Conservation (phyloP, 345 rosid genomes). For the Gossypium longicalyx region DNA sequence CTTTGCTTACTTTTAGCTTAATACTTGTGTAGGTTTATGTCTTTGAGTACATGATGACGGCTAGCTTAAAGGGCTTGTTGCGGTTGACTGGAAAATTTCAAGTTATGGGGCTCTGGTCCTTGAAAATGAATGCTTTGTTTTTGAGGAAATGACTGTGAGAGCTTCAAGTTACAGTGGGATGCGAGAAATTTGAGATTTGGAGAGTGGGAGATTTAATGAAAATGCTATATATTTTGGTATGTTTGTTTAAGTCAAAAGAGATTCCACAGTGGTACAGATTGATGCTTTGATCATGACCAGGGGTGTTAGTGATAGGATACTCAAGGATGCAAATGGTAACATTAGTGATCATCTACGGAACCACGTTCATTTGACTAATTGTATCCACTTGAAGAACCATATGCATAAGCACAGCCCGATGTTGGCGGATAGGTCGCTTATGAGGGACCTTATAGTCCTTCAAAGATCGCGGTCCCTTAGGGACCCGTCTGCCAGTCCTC, state of each 20-base stretch:
- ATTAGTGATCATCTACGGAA: slow-evolving; percentile 89
- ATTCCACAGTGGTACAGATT: slow-evolving; percentile 21
- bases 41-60: slow-evolving; percentile 16
- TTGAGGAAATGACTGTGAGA: slow-evolving; percentile 18
- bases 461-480: slow-evolving; percentile 87
- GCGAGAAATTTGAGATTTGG: slow-evolving; percentile 19
- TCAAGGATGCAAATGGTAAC: slow-evolving; percentile 84
- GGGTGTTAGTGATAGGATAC: slow-evolving; percentile 66
- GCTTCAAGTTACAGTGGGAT: slow-evolving; percentile 19
- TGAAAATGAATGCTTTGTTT: slow-evolving; percentile 11
- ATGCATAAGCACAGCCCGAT: slow-evolving; percentile 97
- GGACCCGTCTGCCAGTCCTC: slow-evolving; percentile 91
- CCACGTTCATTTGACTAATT: slow-evolving; percentile 91
- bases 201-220: slow-evolving; percentile 23
- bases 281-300: slow-evolving; percentile 68
- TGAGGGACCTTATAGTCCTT: slow-evolving; percentile 86
- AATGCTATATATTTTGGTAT: slow-evolving; percentile 37
- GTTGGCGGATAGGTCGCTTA: slow-evolving; percentile 64
- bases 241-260: slow-evolving; percentile 29
- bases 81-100: slow-evolving; percentile 15
- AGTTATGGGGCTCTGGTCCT: slow-evolving; percentile 7
- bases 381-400: slow-evolving; percentile 96
- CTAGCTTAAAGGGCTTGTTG: slow-evolving; percentile 9
- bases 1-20: slow-evolving; percentile 7
- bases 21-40: slow-evolving; percentile 11